These are phyloP conservation scores for Cercis canadensis DNA, from an alignment of 306 rosid genomes.

Conservation along the genomic window DNA sequence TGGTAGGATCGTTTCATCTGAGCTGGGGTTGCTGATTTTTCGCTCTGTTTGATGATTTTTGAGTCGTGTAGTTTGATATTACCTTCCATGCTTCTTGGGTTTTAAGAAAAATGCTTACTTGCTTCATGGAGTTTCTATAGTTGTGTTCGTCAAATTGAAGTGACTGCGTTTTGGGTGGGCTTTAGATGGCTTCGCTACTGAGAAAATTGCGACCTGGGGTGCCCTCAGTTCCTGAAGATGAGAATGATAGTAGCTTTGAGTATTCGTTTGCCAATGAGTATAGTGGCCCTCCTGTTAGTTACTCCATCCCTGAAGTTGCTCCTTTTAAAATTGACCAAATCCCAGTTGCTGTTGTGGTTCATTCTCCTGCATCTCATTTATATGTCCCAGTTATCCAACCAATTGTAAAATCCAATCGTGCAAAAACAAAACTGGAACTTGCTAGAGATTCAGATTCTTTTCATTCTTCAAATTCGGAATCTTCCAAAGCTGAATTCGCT, in stretches of 20 bases:
- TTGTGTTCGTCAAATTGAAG: background rate
- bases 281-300: constrained; percentile 59
- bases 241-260: constrained; percentile 46
- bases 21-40: background rate
- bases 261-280: constrained; percentile 76
- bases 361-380: constrained; percentile 33
- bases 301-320: constrained; percentile 58
- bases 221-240: constrained; percentile 39
- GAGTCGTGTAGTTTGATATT: background rate
- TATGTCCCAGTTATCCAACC: constrained; percentile 70
- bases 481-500: background rate
- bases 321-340: constrained; percentile 59
- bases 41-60: background rate
- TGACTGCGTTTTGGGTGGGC: background rate
- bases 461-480: constrained; percentile 19
- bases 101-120: background rate
- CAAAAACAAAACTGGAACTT: constrained; percentile 11
- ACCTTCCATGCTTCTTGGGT: background rate
- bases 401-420: constrained; percentile 42
- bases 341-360: constrained; percentile 59
- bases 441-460: constrained; percentile 26
- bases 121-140: background rate
- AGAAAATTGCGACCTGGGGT: constrained; percentile 44
- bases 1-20: background rate
- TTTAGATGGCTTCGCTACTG: constrained; percentile 58